These are phyloP conservation scores for Arabidopsis thaliana DNA, from an alignment of 345 rosid genomes.

Conservation along the genomic window TAIR10.1 NC_003075.7:695001-695500, in stretches of 20 bases:
- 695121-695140: constrained; percentile 55
- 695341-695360: constrained; percentile 56
- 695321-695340: constrained; percentile 70
- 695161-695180: constrained; percentile 73
- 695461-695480: constrained; percentile 76
- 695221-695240: constrained; percentile 7
- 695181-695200: constrained; percentile 52
- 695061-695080: background rate
- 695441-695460: constrained; percentile 82
- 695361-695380: constrained; percentile 6
- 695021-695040: background rate
- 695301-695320: constrained; percentile 93
- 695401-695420: background rate
- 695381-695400: constrained; percentile 11
- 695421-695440: constrained; percentile 52
- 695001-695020: background rate
- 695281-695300: constrained; percentile 68
- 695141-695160: constrained; percentile 56
- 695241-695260: constrained; percentile 27
- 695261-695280: constrained; percentile 76
- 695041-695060: background rate
- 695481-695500: constrained; percentile 56
- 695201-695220: background rate
- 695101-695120: background rate
- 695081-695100: constrained; percentile 13